These are phyloP conservation scores for Aspergillus sp. DNA, from an alignment of 2,329 filamentous ascomycete species.

Conservation along the genomic window DNA sequence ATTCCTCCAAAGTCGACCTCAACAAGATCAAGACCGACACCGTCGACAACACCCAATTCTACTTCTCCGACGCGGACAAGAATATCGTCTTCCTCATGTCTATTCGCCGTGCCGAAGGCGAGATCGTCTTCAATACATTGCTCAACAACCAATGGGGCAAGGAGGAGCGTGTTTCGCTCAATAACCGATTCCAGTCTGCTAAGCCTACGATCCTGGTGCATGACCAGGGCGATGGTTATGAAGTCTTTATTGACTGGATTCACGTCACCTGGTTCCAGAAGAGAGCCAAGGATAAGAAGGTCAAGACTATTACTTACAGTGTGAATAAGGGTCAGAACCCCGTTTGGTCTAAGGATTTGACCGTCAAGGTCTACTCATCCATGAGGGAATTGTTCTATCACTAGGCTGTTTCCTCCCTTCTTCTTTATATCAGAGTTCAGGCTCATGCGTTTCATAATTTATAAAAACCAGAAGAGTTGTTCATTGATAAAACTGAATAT, in stretches of 20 bases:
- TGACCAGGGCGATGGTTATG: slow-evolving; percentile 6
- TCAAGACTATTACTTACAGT: background rate
- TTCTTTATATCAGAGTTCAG: no score
- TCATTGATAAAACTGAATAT: no score
- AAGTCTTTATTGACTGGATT: slow-evolving; percentile 7
- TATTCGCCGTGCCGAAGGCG: slow-evolving; percentile 4
- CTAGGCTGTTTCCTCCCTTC: background rate
- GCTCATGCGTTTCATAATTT: no score
- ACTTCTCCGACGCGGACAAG: slow-evolving; percentile 1
- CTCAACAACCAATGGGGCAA: slow-evolving; percentile 3
- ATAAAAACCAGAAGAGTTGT: no score
- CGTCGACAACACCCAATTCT: slow-evolving; percentile 6
- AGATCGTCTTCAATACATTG: slow-evolving; percentile 5
- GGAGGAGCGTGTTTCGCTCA: slow-evolving; percentile 3
- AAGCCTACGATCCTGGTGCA: slow-evolving; percentile 6
- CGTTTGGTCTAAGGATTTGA: background rate
- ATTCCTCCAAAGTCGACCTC: slow-evolving; percentile 3
- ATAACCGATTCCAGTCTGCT: slow-evolving; percentile 1
- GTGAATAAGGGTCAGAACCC: background rate
- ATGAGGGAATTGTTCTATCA: background rate
- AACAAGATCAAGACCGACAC: background rate
- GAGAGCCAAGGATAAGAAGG: background rate
- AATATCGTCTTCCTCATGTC: slow-evolving; percentile 8
- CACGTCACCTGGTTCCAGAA: slow-evolving; percentile 7
- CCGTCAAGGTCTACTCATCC: background rate